Evolutionary conservation across 768 basidiomycete species (phyloP).

Genomic region (Sporobolomyces roseus): DNA sequence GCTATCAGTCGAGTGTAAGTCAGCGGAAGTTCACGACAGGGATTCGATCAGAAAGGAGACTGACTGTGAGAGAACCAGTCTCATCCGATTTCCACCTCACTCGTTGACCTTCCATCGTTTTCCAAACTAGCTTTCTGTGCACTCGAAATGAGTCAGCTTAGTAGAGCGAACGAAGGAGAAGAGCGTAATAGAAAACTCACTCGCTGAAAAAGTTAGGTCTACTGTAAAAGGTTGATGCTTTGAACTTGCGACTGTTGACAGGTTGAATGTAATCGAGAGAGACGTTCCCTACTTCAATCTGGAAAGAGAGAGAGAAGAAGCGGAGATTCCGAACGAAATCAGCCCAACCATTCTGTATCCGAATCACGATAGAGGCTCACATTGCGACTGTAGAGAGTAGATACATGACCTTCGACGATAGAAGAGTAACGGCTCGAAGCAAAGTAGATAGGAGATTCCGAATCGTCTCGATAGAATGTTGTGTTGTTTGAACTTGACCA

Average conservation of each 20-base stretch:
- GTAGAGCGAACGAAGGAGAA: background rate
- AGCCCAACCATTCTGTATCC: no score
- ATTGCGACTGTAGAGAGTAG: no score
- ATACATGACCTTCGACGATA: no score
- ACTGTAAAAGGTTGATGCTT: background rate
- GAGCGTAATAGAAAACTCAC: slow-evolving; percentile 6
- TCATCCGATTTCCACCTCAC: slow-evolving; percentile 14
- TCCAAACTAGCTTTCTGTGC: slow-evolving; percentile 11
- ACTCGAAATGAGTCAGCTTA: background rate
- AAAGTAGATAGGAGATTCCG: no score
- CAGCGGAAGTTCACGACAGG: background rate
- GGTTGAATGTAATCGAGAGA: slow-evolving; percentile 8
- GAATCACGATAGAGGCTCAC: no score
- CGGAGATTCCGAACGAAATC: no score
- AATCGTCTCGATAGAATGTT: no score
- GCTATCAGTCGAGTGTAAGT: background rate
- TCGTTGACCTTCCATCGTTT: background rate
- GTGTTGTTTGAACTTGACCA: no score
- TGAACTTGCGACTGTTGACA: background rate
- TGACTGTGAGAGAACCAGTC: background rate
- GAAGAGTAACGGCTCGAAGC: no score
- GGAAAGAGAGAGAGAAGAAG: background rate
- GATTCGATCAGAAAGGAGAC: background rate
- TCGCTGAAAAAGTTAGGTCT: slow-evolving; percentile 15
- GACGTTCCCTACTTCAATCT: slow-evolving; percentile 7